These are phyloP conservation scores for Apostasia shenzhenica DNA, from an alignment of 106 monocot genomes.

Conservation along the genomic window DNA sequence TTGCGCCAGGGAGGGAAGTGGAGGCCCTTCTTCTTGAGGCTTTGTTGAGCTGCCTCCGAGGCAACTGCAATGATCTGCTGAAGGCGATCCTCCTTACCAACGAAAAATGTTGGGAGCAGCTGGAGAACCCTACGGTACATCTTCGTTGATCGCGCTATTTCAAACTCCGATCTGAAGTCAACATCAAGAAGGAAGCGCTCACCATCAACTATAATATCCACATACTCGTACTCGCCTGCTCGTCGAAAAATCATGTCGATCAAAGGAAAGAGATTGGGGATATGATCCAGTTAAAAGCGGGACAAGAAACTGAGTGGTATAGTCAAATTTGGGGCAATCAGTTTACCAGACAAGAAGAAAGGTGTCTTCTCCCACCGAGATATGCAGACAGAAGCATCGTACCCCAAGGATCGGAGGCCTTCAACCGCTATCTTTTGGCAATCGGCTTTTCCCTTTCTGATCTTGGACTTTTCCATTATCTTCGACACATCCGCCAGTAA, in stretches of 20 bases:
- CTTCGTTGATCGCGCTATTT: slow-evolving; percentile 68
- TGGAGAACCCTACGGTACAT: slow-evolving; percentile 43
- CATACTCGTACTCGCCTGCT: slow-evolving; percentile 60
- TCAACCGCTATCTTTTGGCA: slow-evolving; percentile 24
- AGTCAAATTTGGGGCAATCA: neutral
- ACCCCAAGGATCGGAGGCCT: slow-evolving; percentile 31
- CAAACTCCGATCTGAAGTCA: slow-evolving; percentile 78
- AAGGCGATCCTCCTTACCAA: slow-evolving; percentile 43
- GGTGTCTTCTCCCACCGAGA: slow-evolving; percentile 58
- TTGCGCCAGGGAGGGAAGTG: slow-evolving; percentile 70
- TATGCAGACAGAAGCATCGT: slow-evolving; percentile 54
- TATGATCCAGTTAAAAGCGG: neutral
- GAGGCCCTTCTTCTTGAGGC: slow-evolving; percentile 74
- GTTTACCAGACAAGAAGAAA: slow-evolving; percentile 42
- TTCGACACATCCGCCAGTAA: slow-evolving; percentile 46
- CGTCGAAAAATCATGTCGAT: neutral
- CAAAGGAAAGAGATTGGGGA: neutral
- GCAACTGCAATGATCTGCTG: slow-evolving; percentile 45
- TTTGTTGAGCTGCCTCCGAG: slow-evolving; percentile 46
- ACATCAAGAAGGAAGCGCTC: slow-evolving; percentile 50
- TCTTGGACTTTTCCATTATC: slow-evolving; percentile 30
- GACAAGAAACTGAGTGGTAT: too few relatives aligned
- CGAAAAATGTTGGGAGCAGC: slow-evolving; percentile 51
- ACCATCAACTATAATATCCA: slow-evolving; percentile 49
- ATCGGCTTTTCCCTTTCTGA: slow-evolving; percentile 9